These are phyloP conservation scores for Paratinospora sagittata DNA, from an alignment of 164 flowering plant genomes.

Conservation along the genomic window DNA sequence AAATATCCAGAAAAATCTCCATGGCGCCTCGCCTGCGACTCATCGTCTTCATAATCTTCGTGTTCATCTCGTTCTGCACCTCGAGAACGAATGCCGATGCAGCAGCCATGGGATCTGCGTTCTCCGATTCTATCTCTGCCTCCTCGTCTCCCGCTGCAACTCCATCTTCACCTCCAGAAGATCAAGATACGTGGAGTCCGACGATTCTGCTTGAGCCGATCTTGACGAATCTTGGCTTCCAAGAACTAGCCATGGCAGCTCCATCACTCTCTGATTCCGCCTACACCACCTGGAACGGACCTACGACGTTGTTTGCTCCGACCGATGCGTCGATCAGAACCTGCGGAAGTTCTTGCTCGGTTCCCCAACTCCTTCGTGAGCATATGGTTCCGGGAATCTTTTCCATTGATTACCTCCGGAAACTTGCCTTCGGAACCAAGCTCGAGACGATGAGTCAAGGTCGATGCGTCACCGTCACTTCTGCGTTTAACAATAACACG, in stretches of 20 bases:
- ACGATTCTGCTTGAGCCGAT: conserved; percentile 24
- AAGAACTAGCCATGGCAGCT: conserved; percentile 39
- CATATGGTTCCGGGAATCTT: conserved; percentile 58
- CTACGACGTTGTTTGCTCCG: conserved; percentile 58
- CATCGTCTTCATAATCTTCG: neutral
- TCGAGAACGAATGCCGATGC: neutral
- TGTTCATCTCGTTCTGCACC: neutral
- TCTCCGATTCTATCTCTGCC: neutral
- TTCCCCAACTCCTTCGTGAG: conserved; percentile 46
- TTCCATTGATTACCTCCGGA: conserved; percentile 34
- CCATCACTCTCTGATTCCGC: conserved; percentile 29
- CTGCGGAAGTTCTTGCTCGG: conserved; percentile 41
- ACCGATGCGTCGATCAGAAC: conserved; percentile 43
- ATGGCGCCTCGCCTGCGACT: conserved; percentile 8
- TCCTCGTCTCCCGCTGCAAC: neutral
- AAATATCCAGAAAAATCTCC: neutral
- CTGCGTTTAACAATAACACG: conserved; percentile 13
- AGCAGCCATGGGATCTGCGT: neutral
- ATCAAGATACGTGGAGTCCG: conserved; percentile 3
- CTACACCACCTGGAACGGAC: conserved; percentile 34
- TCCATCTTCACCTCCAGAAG: neutral
- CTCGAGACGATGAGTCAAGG: conserved; percentile 49
- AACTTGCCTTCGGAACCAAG: conserved; percentile 53
- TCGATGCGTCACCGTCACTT: conserved; percentile 58
- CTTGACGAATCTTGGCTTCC: conserved; percentile 52